Base-by-base conservation (phyloP, 1,284 basidiomycete genomes). In the Tremellales sp. region DNA sequence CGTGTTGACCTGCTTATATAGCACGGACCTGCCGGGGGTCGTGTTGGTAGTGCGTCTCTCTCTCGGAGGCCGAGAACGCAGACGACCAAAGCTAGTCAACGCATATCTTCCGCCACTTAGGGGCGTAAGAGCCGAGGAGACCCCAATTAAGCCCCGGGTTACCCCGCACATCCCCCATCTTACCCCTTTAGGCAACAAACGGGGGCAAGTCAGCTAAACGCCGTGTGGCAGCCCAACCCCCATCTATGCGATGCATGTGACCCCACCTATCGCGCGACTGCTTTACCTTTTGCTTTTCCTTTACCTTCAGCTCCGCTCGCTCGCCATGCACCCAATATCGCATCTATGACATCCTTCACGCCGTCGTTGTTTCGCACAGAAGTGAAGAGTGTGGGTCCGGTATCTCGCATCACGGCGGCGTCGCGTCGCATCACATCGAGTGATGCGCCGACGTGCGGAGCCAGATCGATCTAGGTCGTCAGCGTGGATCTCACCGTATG, bases 371-470 rank as follows among this genome's bases (percentile, higher is more conserved):
- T 78, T 67, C 87, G 86, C 46, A 98, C 83, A 54, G 87, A 88
- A 0, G 89, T 83, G 72, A 98, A 98, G 19, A 97, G 71, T 0
- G 94, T 97, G 1, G 94, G 94, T 0, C 94, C 94, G 49, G 86
- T 82, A 45, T 94, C 94, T 25, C 94, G 82, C 89, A 98, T 97
- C 53, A 85, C 76, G 62, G 85, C 90, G 2, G 94, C 83, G 71
- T 98, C 94, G 25, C 91, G 82, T 51, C 84, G 84, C 94, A 98
- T 98, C 21, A 98, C 90, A 48, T 87, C 86, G 36, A 98, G 80
- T 1, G 91, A 94, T 0, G 94, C 94, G 31, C 86, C 86, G 51
- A 98, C 94, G 71, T 96, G 81, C 6, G 86, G 85, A 1, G 94
- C 94, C 21, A 98, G 81, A 72, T 97, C 92, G 56, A 83, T 91